Evolutionary conservation across 306 rosid species (phyloP).

Genomic region (Rosa multiflora): DNA sequence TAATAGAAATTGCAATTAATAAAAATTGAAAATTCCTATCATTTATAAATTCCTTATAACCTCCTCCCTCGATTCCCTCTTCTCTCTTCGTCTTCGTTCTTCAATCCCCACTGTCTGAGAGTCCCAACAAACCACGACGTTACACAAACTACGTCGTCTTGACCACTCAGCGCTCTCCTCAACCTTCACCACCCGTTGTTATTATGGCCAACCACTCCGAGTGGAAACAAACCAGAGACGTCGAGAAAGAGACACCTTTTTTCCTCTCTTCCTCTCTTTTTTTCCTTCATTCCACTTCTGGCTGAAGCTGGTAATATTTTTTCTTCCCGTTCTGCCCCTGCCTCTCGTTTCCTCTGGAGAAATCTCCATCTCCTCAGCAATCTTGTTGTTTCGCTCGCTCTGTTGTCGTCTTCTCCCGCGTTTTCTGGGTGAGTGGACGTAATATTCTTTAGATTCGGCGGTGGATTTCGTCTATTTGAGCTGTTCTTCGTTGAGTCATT

Average conservation of each 20-base stretch:
- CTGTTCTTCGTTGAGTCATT: neutral
- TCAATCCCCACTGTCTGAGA: too few relatives aligned
- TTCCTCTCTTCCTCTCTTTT: neutral
- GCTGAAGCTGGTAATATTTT: neutral
- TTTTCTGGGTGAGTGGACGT: neutral
- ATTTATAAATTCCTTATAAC: neutral
- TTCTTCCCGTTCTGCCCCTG: neutral
- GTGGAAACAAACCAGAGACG: neutral
- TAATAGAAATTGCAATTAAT: too few relatives aligned
- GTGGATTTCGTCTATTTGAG: neutral
- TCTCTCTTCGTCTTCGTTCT: too few relatives aligned
- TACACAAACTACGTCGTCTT: neutral
- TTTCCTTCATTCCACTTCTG: neutral
- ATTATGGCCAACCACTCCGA: neutral
- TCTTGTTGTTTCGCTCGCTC: neutral
- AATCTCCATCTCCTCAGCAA: neutral
- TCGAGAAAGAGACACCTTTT: neutral
- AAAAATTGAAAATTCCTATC: too few relatives aligned
- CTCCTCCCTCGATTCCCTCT: neutral
- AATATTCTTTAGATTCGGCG: neutral
- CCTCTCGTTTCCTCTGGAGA: neutral
- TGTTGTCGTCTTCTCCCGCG: neutral
- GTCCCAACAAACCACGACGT: too few relatives aligned
- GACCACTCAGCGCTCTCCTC: neutral
- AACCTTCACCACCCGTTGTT: neutral